phyloP scores from a whole-genome alignment of 768 basidiomycete genomes.

The Boletus eberwhitei region DNA sequence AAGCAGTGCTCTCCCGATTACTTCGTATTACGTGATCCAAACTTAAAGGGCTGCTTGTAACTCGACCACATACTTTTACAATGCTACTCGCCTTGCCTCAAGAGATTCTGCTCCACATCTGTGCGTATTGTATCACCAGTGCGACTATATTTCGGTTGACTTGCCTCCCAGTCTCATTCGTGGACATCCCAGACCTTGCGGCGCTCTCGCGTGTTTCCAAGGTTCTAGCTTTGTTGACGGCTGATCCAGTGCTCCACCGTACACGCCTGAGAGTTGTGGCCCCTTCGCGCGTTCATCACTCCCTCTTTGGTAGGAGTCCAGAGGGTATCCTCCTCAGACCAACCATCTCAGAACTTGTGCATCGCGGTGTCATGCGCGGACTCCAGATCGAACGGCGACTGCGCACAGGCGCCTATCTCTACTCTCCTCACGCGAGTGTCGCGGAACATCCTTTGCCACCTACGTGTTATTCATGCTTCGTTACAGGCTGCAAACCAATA shows the following conservation, averaged over 20 bases:
- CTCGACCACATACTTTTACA: background rate
- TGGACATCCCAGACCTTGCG: slow-evolving; percentile 71
- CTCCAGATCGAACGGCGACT: slow-evolving; percentile 62
- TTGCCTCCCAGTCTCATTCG: slow-evolving; percentile 51
- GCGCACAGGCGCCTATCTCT: slow-evolving; percentile 64
- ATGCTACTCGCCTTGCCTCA: slow-evolving; percentile 42
- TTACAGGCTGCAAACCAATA: slow-evolving; percentile 65
- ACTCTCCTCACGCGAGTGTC: slow-evolving; percentile 50
- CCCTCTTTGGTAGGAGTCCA: slow-evolving; percentile 56
- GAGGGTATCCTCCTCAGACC: slow-evolving; percentile 58
- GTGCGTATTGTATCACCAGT: slow-evolving; percentile 33
- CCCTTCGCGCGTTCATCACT: slow-evolving; percentile 66
- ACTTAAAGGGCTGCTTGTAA: no score
- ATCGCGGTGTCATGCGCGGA: slow-evolving; percentile 68
- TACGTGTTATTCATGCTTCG: slow-evolving; percentile 4
- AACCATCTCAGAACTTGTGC: slow-evolving; percentile 62
- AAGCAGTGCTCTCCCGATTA: slow-evolving; percentile 13
- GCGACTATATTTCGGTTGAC: background rate
- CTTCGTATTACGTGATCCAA: background rate
- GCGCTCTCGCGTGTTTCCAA: slow-evolving; percentile 47
- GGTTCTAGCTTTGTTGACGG: slow-evolving; percentile 46
- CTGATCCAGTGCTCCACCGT: slow-evolving; percentile 63
- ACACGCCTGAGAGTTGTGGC: slow-evolving; percentile 57
- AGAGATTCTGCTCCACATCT: slow-evolving; percentile 57
- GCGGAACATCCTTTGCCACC: background rate